phyloP scores from a whole-genome alignment of 305 asterid species.

The Fraxinus floribunda region DNA sequence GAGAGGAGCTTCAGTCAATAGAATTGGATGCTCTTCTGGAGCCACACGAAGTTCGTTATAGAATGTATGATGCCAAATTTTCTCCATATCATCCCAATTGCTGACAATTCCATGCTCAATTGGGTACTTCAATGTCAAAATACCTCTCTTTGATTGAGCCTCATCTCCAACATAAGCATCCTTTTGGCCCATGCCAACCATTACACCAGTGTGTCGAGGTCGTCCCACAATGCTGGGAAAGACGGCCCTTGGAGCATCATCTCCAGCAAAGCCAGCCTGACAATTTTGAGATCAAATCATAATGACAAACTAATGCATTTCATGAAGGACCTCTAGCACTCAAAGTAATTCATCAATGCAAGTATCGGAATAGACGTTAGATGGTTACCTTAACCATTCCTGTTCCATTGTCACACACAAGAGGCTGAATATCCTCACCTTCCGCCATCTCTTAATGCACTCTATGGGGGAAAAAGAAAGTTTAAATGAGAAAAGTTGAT shows the following conservation, averaged over 20 bases:
- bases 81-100: slow-evolving; percentile 70
- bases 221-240: slow-evolving; percentile 21
- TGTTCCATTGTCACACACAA: not conserved
- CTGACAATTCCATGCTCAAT: slow-evolving; percentile 63
- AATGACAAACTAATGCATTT: not conserved
- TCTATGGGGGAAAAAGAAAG: not conserved
- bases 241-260: slow-evolving; percentile 25
- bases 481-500: not conserved
- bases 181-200: slow-evolving; percentile 47
- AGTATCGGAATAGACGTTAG: not conserved
- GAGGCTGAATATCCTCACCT: slow-evolving; percentile 4
- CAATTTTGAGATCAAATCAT: slow-evolving; percentile 6
- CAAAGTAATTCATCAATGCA: not conserved
- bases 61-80: slow-evolving; percentile 59
- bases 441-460: slow-evolving; percentile 5
- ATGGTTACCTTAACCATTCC: slow-evolving; percentile 6
- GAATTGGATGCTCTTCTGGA: slow-evolving; percentile 62
- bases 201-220: slow-evolving; percentile 23
- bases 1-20: slow-evolving; percentile 62
- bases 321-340: not conserved
- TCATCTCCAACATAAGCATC: slow-evolving; percentile 62
- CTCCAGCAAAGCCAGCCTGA: slow-evolving; percentile 47
- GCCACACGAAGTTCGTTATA: slow-evolving; percentile 61
- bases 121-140: slow-evolving; percentile 54
- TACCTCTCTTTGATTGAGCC: slow-evolving; percentile 68